Percentiles rank a stretch among this genome's conserved stretches.
Evolutionary conservation across 352 stramenopile species (phyloP).

Genomic region (Phytophthora sansomeana): DNA sequence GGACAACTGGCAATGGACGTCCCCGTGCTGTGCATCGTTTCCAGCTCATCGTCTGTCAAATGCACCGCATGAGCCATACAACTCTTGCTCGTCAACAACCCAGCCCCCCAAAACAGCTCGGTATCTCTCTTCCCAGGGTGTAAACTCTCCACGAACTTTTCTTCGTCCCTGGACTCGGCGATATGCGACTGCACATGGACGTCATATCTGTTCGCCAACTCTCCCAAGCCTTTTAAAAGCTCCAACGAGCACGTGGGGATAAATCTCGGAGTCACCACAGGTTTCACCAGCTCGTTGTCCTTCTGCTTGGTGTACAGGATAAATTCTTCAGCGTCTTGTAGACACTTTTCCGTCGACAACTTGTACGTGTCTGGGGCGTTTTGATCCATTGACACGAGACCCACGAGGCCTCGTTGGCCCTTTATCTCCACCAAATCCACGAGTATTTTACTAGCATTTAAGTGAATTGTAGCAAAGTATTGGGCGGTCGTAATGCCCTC

Average conservation of each 20-base stretch:
- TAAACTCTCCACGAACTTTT: conserved; percentile 76
- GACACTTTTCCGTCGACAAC: conserved; percentile 64
- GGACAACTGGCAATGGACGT: conserved; percentile 90
- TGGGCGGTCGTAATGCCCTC: conserved; percentile 90
- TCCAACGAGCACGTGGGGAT: conserved; percentile 88
- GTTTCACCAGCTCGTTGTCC: conserved; percentile 62
- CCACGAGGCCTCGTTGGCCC: conserved; percentile 87
- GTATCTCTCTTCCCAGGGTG: conserved; percentile 75
- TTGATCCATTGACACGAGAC: conserved; percentile 93
- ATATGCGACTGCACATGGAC: conserved; percentile 89
- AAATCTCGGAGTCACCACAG: conserved; percentile 91
- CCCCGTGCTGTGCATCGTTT: conserved; percentile 53
- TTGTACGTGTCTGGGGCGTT: conserved; percentile 82
- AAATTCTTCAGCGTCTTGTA: conserved; percentile 80
- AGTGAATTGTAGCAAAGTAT: conserved; percentile 92
- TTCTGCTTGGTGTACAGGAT: conserved; percentile 66
- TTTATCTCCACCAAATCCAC: conserved; percentile 68
- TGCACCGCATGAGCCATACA: conserved; percentile 93
- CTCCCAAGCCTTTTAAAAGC: conserved; percentile 79
- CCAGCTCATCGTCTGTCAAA: conserved; percentile 68
- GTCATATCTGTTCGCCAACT: conserved; percentile 67
- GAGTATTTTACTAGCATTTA: conserved; percentile 78
- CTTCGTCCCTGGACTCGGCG: conserved; percentile 87
- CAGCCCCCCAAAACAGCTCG: conserved; percentile 69
- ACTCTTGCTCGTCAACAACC: conserved; percentile 68